A percentile compares a stretch with the other conserved stretches of the same genome.
Evolutionary conservation across 129 eudicot genomes (phyloP).

Genomic region (Arctium lappa): DNA sequence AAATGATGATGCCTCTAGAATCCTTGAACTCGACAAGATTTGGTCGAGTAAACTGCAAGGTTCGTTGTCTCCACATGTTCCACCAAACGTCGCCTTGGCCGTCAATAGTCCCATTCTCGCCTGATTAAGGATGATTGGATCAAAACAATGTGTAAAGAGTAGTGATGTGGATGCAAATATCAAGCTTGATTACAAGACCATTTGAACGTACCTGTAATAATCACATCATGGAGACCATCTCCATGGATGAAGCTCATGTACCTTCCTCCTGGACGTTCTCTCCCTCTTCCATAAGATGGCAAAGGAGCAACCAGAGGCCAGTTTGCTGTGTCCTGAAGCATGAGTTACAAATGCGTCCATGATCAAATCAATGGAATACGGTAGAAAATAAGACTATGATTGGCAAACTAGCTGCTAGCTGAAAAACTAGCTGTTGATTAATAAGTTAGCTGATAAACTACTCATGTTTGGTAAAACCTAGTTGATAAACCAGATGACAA

Average conservation of each 20-base stretch:
- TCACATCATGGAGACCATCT: conserved; percentile 86
- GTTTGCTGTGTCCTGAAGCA: conserved; percentile 54
- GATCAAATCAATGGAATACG: neutral
- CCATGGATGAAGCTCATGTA: conserved; percentile 91
- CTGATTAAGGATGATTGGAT: conserved; percentile 24
- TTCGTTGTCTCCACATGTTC: conserved; percentile 96
- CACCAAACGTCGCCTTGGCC: conserved; percentile 99
- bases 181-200: neutral
- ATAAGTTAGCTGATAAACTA: neutral
- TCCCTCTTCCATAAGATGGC: conserved; percentile 98
- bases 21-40: conserved; percentile 83
- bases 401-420: neutral
- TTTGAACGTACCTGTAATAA: conserved; percentile 69
- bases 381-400: neutral
- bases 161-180: neutral
- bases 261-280: conserved; percentile 95
- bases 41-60: conserved; percentile 84
- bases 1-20: conserved; percentile 71
- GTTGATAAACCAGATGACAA: neutral
- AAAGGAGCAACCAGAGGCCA: conserved; percentile 92
- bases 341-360: neutral
- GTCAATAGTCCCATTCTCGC: conserved; percentile 95
- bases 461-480: neutral
- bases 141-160: neutral
- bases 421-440: neutral